Percentiles rank a stretch among this genome's conserved stretches.
Evolutionary conservation across 345 rosid species (phyloP).

Genomic region (Populus ilicifolia): DNA sequence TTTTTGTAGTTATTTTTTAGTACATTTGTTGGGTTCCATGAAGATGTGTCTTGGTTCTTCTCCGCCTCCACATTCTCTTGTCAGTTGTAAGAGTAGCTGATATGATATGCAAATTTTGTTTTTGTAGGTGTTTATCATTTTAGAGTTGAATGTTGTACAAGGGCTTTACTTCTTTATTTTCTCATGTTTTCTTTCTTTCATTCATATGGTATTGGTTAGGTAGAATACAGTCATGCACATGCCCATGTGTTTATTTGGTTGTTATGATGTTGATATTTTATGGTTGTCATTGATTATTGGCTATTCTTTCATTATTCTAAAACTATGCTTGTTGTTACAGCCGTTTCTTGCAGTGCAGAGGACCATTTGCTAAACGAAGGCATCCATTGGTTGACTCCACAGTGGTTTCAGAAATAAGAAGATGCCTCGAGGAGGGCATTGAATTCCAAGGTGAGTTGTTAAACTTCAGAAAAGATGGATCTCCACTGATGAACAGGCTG

Average conservation of each 20-base stretch:
- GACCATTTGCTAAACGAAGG: slow-evolving; percentile 89
- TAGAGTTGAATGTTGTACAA: background rate
- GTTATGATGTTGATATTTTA: slow-evolving; percentile 1
- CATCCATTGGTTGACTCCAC: slow-evolving; percentile 78
- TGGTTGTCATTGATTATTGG: slow-evolving; percentile 13
- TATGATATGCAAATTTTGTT: background rate
- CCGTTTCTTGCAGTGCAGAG: slow-evolving; percentile 87
- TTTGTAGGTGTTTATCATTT: background rate
- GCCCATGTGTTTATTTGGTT: background rate
- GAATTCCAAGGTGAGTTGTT: slow-evolving; percentile 83
- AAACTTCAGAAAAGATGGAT: slow-evolving; percentile 84
- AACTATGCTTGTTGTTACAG: slow-evolving; percentile 35
- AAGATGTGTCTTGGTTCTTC: background rate
- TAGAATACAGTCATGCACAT: background rate
- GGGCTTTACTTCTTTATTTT: background rate
- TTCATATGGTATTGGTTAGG: background rate
- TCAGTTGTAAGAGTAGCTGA: background rate
- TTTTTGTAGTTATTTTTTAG: background rate
- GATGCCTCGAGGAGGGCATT: slow-evolving; percentile 75
- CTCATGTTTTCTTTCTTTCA: background rate
- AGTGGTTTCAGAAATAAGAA: slow-evolving; percentile 68
- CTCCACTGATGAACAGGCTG: slow-evolving; percentile 72
- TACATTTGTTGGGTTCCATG: background rate
- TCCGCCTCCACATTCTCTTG: background rate
- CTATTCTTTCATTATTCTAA: slow-evolving; percentile 18